Evolutionary conservation across 805 yeast genomes (phyloP), one percentile per base, ranked within the genome.

Genomic region (Blastobotrys peoriensis): DNA sequence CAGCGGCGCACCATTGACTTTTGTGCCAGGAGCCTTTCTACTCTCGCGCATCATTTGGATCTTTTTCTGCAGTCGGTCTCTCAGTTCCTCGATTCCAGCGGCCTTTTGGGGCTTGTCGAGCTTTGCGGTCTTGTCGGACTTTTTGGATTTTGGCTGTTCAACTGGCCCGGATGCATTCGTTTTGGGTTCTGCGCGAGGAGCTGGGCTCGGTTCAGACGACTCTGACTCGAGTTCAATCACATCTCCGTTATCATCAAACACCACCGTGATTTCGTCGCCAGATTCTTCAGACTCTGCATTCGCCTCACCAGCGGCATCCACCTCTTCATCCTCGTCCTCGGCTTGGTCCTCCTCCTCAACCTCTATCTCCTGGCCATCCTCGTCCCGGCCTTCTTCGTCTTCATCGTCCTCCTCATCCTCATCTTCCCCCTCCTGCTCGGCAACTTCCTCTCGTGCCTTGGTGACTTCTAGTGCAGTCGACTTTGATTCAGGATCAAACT

Each of bases 11-110:
- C 96, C 96, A 3, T 74, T 70, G 3, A 73, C 79, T 38, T 78
- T 81, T 1, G 89, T 69, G 1, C 98, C 98, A 1, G 94, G 93
- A 1, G 98, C 98, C 57, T 83, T 89, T 61, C 99, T 79, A 64
- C 78, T 83, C 44, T 81, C 88, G 53, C 81, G 79, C 67, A 93
- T 58, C 5, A 66, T 67, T 45, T 69, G 75, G 51, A 93, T 89
- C 62, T 80, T 86, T 15, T 74, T 75, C 22, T 91, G 81, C 36
- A 93, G 74, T 61, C 83, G 83, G n/a, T 81, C 83, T 58, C 89
- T 79, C 48, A 93, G 72, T 53, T 78, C 83, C 3, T 75, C 75
- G 40, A 87, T 66, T 33, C 80, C 77, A 25, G 30, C 30, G 8
- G 10, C 30, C 8, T 8, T 8, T 47, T 51, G 43, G 5, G 49